Evolutionary conservation across 2,329 filamentous ascomycete species (phyloP), one percentile per base, ranked within the genome.

Genomic region (Tolypocladium inflatum): DNA sequence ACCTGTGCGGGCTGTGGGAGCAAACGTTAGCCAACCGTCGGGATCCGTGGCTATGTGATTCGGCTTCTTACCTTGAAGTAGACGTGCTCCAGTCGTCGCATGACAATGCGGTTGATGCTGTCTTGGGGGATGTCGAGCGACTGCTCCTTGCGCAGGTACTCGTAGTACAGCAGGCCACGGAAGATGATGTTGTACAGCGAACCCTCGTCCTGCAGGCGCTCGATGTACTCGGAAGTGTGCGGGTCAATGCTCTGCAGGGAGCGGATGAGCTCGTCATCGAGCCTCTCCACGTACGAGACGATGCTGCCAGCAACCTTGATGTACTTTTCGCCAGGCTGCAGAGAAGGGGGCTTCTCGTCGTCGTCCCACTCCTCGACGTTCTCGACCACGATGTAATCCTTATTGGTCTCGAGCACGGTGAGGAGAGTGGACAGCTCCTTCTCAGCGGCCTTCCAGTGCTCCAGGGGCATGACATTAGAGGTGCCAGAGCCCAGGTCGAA

Each of bases 201-300:
- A 62, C 88, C 88, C 78, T 99, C 94, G 68, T 99, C 94, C 57
- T 89, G 88, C 60, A 99, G 79, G 59, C 95, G 86, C 72, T 99
- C 94, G 62, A 99, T 96, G 71, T 99, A 99, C 77, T 99, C 94
- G 37, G 94, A 94, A 45, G 94, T 99, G 77, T 99, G 94, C 58
- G 94, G 95, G 72, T 99, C 94, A 69, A 99, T 97, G 75, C 88
- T 90, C 76, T 99, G 94, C 56, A 99, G 82, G n/a, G 94, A 97
- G 67, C 94, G 88, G 61, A 90, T 96, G 63, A 99, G 89, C 78
- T 99, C 95, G 69, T 99, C 94, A 68, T 99, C 94, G 23, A 99
- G 83, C 70, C 94, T 85, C 81, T 99, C 94, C 38, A 96, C 85
- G 70, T 93, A 95, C 0, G 94, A 97, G 52, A 97, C 90, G 61